Conservation (phyloP, 2,329 filamentous ascomycete species). For the Fusarium phyllophilum region DNA sequence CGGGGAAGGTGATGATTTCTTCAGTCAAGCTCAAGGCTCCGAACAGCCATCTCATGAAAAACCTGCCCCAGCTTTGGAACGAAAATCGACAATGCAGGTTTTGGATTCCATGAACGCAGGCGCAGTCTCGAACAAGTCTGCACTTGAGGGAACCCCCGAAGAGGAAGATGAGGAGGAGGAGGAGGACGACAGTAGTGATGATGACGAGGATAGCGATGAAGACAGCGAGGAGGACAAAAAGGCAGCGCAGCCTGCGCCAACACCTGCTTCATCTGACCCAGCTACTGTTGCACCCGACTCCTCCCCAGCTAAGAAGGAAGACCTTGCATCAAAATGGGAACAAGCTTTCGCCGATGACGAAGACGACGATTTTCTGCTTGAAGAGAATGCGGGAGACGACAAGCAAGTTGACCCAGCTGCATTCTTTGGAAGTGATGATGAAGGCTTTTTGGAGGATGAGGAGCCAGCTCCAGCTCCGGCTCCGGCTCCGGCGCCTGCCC, state of each 20-base stretch:
- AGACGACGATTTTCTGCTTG: slow-evolving; percentile 71
- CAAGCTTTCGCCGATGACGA: slow-evolving; percentile 82
- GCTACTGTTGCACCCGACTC: slow-evolving; percentile 37
- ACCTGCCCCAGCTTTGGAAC: slow-evolving; percentile 57
- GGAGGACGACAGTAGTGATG: neutral
- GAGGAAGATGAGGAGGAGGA: slow-evolving; percentile 38
- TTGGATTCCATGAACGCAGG: slow-evolving; percentile 60
- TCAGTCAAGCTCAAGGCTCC: slow-evolving; percentile 59
- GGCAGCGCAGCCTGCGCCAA: slow-evolving; percentile 15
- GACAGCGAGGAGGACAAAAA: slow-evolving; percentile 22
- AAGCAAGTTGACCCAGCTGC: slow-evolving; percentile 68
- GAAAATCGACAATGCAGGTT: slow-evolving; percentile 77
- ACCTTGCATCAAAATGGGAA: slow-evolving; percentile 84
- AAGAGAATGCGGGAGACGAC: slow-evolving; percentile 59
- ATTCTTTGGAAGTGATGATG: slow-evolving; percentile 84
- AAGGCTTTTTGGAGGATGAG: slow-evolving; percentile 81
- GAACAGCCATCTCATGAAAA: slow-evolving; percentile 29
- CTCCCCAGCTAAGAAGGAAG: slow-evolving; percentile 58
- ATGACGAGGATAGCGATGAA: neutral
- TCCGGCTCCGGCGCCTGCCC: slow-evolving; percentile 3
- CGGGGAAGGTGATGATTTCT: slow-evolving; percentile 71
- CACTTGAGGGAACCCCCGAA: slow-evolving; percentile 45
- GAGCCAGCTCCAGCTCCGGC: slow-evolving; percentile 46
- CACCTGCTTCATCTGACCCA: slow-evolving; percentile 34
- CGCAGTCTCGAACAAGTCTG: slow-evolving; percentile 44